Base-by-base conservation (phyloP, 805 yeast genomes). In the Lipomyces starkeyi region DNA sequence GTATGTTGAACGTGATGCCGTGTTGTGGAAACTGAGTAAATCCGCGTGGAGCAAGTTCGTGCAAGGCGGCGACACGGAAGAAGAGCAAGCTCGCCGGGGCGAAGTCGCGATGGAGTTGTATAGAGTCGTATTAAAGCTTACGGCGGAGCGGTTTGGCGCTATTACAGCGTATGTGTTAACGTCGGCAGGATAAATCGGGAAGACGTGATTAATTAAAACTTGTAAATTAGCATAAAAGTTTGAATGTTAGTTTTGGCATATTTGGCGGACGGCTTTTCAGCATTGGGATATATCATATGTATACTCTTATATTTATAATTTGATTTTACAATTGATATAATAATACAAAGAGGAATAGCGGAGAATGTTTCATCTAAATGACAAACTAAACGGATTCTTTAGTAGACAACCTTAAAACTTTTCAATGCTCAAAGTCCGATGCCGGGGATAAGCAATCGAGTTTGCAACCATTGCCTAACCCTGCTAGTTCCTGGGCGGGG, bases 141-240 rank as follows among this genome's bases (percentile, higher is more conserved):
- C 87, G 47, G 87, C 88, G 66, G 92, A 87, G 73, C 81, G 97
- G 71, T 89, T 89, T 73, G 91, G 88, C 68, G 86, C 91, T 34
- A 81, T 92, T 71, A 85, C 94, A 2, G 91, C 95, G 2, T 91
- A 90, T 76, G 84, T 93, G 29, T 81, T 91, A 61, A 87, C 91
- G 2, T 83, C 91, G 55, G 69, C 74, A 14, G 55, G 63, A 17
- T 61, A 56, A 34, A 22, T 49, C 40, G 49, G 20, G 22, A n/a
- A 43, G 20, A 43, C 13, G n/a, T n/a, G n/a, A 17, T 8, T 35
- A 2, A 35, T 35, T 35, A 37, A 37, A 37, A 29, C 32, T 29
- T 37, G 40, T 37, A 37, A 14, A 1, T 11, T 43, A 8, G 22
- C 20, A n/a, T 17, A 43, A 43, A 43, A 8, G 20, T 17, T 43